Conservation (phyloP, 768 basidiomycete species). For the Naganishia kalamii region DNA sequence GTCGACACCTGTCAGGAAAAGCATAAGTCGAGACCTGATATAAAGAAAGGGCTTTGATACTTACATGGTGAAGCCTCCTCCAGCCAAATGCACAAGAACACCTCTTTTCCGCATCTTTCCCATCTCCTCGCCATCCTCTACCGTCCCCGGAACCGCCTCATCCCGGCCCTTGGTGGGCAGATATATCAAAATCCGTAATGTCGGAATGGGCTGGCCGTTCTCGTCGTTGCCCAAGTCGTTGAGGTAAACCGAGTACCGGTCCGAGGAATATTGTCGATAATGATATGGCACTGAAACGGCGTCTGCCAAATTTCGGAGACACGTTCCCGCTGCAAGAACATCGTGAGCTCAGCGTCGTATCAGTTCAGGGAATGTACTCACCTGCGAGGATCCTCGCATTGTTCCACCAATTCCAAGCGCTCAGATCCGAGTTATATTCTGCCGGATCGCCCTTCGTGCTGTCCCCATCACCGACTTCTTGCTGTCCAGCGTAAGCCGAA, state of each 20-base stretch:
- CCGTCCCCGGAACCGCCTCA: constrained; percentile 3
- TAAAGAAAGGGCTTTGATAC: not conserved
- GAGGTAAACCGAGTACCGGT: constrained; percentile 20
- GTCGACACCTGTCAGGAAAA: constrained; percentile 22
- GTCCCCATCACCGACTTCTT: not conserved
- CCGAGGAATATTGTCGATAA: constrained; percentile 16
- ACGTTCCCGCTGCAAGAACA: constrained; percentile 2
- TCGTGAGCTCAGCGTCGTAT: not conserved
- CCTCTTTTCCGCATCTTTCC: constrained; percentile 16
- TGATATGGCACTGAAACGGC: constrained; percentile 17
- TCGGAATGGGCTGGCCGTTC: constrained; percentile 12
- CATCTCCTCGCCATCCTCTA: constrained; percentile 6
- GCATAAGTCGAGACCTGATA: not conserved
- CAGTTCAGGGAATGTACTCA: not conserved
- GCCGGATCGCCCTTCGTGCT: not conserved
- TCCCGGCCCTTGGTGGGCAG: constrained; percentile 4
- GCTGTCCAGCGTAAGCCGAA: not conserved
- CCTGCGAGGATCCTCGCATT: constrained; percentile 15
- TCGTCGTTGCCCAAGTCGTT: constrained; percentile 14
- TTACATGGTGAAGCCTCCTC: constrained; percentile 24
- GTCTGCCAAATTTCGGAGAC: constrained; percentile 19
- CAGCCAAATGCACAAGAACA: constrained; percentile 18
- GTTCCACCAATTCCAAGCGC: constrained; percentile 15
- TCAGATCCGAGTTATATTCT: constrained; percentile 4
- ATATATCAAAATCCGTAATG: constrained; percentile 18